These are phyloP conservation scores for Pharnaceum exiguum DNA, from an alignment of 148 eudicot genomes.

Conservation along the genomic window DNA sequence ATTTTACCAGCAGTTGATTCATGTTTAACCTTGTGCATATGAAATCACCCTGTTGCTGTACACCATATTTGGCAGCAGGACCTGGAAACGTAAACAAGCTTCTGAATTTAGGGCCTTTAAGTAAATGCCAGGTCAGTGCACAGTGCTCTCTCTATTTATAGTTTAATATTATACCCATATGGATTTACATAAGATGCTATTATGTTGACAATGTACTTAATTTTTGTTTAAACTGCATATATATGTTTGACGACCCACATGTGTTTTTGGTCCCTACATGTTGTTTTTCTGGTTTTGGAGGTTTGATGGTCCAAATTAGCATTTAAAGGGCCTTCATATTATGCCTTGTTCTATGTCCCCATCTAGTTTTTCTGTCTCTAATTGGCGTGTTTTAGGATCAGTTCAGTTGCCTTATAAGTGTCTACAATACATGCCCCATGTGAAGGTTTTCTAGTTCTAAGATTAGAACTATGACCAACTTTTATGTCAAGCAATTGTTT, in stretches of 20 bases:
- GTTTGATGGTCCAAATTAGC: not conserved
- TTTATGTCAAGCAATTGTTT: not conserved
- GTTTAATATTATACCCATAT: too few relatives aligned
- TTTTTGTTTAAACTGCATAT: not conserved
- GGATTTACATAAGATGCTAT: too few relatives aligned
- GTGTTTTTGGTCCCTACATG: constrained; percentile 10
- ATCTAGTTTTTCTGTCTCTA: not conserved
- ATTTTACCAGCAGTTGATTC: too few relatives aligned
- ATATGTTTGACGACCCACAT: not conserved
- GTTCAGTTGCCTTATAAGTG: not conserved
- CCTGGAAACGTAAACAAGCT: too few relatives aligned
- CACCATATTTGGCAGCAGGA: too few relatives aligned
- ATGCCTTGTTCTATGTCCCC: not conserved
- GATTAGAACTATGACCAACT: not conserved
- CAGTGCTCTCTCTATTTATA: too few relatives aligned
- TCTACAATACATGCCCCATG: constrained; percentile 2
- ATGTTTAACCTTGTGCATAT: too few relatives aligned
- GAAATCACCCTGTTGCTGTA: too few relatives aligned
- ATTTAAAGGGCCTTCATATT: not conserved
- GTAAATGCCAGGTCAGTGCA: too few relatives aligned
- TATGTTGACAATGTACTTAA: not conserved
- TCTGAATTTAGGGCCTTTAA: too few relatives aligned
- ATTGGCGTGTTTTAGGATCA: not conserved
- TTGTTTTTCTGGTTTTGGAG: constrained; percentile 3
- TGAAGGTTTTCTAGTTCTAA: constrained; percentile 6